Evolutionary conservation across 768 basidiomycete genomes (phyloP), one percentile per base, ranked within the genome.

Genomic region (Mycena sanguinolenta): DNA sequence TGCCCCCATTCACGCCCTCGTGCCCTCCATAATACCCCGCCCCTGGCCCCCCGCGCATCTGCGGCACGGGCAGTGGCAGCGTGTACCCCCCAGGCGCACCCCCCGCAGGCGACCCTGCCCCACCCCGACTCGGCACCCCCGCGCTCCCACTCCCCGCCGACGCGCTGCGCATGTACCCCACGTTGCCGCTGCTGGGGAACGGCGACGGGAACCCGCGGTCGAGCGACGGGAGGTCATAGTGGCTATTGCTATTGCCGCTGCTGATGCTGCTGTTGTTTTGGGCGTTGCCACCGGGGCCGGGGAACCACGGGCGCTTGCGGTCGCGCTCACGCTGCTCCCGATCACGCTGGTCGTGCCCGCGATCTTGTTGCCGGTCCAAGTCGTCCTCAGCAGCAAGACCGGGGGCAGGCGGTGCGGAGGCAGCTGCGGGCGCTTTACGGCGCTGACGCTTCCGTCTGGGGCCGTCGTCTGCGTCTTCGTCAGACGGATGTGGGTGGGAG

Each of bases 371-470:
- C 63, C n/a, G n/a, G n/a, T n/a, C n/a, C n/a, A n/a, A n/a, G n/a
- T 68, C 60, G 30, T 73, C 53, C 36, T 76, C 77, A 27, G 78
- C 79, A 1, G 68, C 71, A 17, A 54, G 65, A 7, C 21, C 21
- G n/a, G 44, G 8, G n/a, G 21, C 44, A 1, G 44, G 44, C 44
- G 44, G 39, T 12, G 39, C 16, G 39, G 39, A 39, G 69, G 50
- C 79, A 0, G 70, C 69, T 14, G 54, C 68, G 73, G 58, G 71
- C 70, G 39, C 81, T 74, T 46, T 84, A 82, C 79, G 88, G 80
- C 58, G 86, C 81, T 19, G 91, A 83, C 79, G 91, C 91, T 82
- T 87, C 85, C 80, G 85, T 86, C 39, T 91, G 90, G 71, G 87
- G 86, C n/a, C n/a, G n/a, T n/a, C n/a, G n/a, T n/a, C n/a, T n/a